Percentiles rank a stretch among this genome's conserved stretches.
Evolutionary conservation across 169 alveolate species (phyloP).

Genomic region (Eimeria praecox): DNA sequence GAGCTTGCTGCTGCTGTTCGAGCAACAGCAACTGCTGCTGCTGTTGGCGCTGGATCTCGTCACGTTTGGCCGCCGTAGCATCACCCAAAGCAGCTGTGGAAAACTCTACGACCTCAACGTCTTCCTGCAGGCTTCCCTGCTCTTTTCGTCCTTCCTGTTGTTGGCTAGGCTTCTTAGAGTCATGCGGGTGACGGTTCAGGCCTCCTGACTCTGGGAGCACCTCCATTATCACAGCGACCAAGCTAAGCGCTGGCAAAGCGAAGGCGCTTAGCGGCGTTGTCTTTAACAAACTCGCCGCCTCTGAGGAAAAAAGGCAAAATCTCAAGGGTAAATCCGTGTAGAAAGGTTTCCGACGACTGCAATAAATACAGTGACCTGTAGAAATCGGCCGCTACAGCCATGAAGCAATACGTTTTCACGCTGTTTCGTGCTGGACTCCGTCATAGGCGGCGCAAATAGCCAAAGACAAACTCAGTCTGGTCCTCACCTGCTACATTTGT

Average conservation of each 20-base stretch:
- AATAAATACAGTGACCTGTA: neutral
- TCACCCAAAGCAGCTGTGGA: neutral
- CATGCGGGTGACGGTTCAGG: neutral
- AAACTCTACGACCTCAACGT: neutral
- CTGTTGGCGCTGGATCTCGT: conserved; percentile 10
- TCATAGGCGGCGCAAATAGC: neutral
- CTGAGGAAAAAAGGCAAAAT: neutral
- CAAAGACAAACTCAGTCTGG: neutral
- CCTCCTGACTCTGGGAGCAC: conserved; percentile 35
- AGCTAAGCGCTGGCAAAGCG: conserved; percentile 27
- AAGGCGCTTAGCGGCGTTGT: conserved; percentile 22
- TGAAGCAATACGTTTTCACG: neutral
- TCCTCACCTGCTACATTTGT: conserved; percentile 38
- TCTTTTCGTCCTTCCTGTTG: neutral
- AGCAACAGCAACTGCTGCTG: conserved; percentile 21
- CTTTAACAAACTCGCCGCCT: conserved; percentile 27
- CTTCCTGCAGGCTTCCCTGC: neutral
- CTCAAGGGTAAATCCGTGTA: neutral
- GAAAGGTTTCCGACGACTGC: neutral
- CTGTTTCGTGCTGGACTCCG: neutral
- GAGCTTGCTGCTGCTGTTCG: neutral
- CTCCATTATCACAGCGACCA: conserved; percentile 60
- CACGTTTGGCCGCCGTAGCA: neutral
- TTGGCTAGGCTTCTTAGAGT: neutral
- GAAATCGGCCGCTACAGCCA: neutral